phyloP scores from a whole-genome alignment of 345 rosid genomes.

The Populus alba region DNA sequence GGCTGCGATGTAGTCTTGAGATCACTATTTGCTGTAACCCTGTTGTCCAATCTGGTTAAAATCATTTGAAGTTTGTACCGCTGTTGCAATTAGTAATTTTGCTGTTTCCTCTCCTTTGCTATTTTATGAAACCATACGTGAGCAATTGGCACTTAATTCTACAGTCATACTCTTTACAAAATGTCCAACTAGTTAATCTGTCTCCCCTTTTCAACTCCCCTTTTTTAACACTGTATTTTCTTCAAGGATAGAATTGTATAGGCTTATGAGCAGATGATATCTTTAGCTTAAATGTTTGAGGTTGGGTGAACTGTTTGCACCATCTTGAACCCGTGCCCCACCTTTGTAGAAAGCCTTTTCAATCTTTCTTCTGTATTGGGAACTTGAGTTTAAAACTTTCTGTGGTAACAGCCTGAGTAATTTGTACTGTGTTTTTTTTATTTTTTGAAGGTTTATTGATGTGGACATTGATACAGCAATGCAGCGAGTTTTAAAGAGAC shows the following conservation, averaged over 20 bases:
- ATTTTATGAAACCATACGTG: no score
- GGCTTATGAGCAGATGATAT: not conserved
- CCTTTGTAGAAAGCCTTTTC: not conserved
- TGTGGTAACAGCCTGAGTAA: constrained; percentile 1
- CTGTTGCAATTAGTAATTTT: no score
- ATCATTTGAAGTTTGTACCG: not conserved
- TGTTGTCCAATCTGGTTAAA: not conserved
- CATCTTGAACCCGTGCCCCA: not conserved
- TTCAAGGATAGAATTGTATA: not conserved
- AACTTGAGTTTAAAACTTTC: not conserved
- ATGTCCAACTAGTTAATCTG: not conserved
- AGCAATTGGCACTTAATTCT: not conserved
- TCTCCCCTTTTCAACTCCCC: not conserved
- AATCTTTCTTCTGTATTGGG: not conserved
- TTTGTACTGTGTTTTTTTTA: constrained; percentile 11
- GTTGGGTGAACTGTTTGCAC: not conserved
- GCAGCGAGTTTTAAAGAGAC: constrained; percentile 70
- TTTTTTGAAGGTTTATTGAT: constrained; percentile 64
- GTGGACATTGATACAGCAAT: constrained; percentile 69
- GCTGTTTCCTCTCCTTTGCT: no score
- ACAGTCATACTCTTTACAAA: not conserved
- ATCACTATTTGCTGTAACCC: not conserved
- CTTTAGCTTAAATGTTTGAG: not conserved
- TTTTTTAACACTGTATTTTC: not conserved
- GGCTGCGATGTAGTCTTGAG: not conserved